These are phyloP conservation scores for Saccharomycopsis schoenii DNA, from an alignment of 805 yeast genomes.

Conservation along the genomic window DNA sequence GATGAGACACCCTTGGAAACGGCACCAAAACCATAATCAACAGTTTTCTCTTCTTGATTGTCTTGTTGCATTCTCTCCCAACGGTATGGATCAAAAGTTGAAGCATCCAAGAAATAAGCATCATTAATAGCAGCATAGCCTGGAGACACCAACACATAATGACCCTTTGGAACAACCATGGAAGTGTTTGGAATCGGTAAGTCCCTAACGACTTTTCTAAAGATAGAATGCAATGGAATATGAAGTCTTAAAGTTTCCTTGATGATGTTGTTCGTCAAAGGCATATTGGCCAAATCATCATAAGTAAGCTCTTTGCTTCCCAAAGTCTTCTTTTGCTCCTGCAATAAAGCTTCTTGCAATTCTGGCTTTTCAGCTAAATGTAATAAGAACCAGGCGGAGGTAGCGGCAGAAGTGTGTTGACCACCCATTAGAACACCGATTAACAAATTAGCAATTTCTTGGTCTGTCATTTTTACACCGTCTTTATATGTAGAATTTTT, in stretches of 20 bases:
- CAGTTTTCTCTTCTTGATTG: slow-evolving; percentile 27
- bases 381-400: slow-evolving; percentile 88
- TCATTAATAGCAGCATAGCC: slow-evolving; percentile 80
- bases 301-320: slow-evolving; percentile 56
- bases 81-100: slow-evolving; percentile 71
- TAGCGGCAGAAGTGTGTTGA: slow-evolving; percentile 94
- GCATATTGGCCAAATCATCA: slow-evolving; percentile 75
- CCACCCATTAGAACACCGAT: slow-evolving; percentile 99
- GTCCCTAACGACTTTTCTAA: slow-evolving; percentile 78
- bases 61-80: slow-evolving; percentile 49
- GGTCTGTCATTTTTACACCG: slow-evolving; percentile 89
- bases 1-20: slow-evolving; percentile 93
- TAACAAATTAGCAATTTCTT: slow-evolving; percentile 84
- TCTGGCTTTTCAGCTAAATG: slow-evolving; percentile 85
- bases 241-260: slow-evolving; percentile 94
- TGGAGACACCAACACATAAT: slow-evolving; percentile 85
- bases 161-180: slow-evolving; percentile 80
- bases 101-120: slow-evolving; percentile 69
- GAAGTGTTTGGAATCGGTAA: slow-evolving; percentile 70
- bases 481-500: slow-evolving; percentile 79
- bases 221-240: slow-evolving; percentile 91
- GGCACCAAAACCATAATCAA: slow-evolving; percentile 96
- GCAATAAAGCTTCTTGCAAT: slow-evolving; percentile 68
- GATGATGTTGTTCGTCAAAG: slow-evolving; percentile 70
- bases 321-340: slow-evolving; percentile 61